phyloP scores from a whole-genome alignment of 345 rosid species.

The Erysimum cheiranthoides region DNA sequence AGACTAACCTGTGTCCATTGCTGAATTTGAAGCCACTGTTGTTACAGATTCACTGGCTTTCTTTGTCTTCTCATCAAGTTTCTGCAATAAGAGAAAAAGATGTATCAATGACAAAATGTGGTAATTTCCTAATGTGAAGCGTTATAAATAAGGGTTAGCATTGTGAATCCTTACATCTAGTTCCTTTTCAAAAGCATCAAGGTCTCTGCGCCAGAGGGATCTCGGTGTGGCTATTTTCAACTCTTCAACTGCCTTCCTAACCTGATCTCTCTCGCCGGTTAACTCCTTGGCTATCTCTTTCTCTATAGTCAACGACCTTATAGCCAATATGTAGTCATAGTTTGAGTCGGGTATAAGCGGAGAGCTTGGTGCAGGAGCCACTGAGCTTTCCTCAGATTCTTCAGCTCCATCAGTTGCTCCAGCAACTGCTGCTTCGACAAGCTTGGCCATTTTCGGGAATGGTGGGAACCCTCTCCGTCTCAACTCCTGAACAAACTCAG shows the following conservation, averaged over 20 bases:
- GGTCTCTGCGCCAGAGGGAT: conserved; percentile 78
- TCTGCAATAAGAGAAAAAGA: conserved; percentile 51
- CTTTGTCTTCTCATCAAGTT: conserved; percentile 56
- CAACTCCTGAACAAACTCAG: conserved; percentile 81
- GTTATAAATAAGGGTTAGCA: background rate
- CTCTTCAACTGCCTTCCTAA: conserved; percentile 57
- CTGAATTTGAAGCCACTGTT: conserved; percentile 46
- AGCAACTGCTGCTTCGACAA: conserved; percentile 70
- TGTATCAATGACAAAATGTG: background rate
- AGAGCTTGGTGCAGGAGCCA: conserved; percentile 38
- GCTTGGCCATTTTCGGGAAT: conserved; percentile 65
- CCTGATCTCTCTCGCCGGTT: conserved; percentile 64
- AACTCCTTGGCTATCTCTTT: conserved; percentile 61
- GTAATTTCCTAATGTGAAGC: background rate
- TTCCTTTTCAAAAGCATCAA: conserved; percentile 63
- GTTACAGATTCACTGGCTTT: conserved; percentile 51
- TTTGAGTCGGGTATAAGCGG: conserved; percentile 60
- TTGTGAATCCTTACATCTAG: conserved; percentile 70
- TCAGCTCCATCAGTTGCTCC: conserved; percentile 65
- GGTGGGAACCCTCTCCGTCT: conserved; percentile 80
- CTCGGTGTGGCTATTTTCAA: conserved; percentile 63
- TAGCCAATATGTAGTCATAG: conserved; percentile 83
- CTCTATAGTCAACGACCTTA: conserved; percentile 76
- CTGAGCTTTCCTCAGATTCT: conserved; percentile 60
- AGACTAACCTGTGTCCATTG: conserved; percentile 64